These are phyloP conservation scores for Scheffersomyces insectosa DNA, from an alignment of 1,139 yeast species.

Conservation along the genomic window DNA sequence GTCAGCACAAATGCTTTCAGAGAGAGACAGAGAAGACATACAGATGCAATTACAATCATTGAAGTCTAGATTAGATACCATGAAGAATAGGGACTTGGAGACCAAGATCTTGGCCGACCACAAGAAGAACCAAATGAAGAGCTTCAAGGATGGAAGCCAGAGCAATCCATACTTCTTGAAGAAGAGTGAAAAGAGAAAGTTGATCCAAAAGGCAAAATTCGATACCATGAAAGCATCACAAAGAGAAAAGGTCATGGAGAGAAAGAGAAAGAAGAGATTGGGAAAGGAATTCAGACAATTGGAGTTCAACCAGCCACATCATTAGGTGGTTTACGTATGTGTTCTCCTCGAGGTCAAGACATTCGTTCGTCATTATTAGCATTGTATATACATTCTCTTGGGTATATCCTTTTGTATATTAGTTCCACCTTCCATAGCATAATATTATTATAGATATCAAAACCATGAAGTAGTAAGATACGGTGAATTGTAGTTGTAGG, in stretches of 20 bases:
- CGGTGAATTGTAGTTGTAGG: too few relatives aligned
- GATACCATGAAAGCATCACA: slow-evolving; percentile 81
- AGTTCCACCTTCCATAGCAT: too few relatives aligned
- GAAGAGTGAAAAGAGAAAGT: slow-evolving; percentile 77
- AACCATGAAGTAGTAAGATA: too few relatives aligned
- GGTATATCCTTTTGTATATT: too few relatives aligned
- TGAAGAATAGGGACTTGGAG: slow-evolving; percentile 77
- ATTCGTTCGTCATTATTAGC: too few relatives aligned
- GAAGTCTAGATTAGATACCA: slow-evolving; percentile 73
- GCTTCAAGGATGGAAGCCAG: slow-evolving; percentile 50
- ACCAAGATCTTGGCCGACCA: slow-evolving; percentile 57
- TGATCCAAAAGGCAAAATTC: slow-evolving; percentile 85
- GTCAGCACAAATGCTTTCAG: slow-evolving; percentile 41
- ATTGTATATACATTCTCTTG: too few relatives aligned
- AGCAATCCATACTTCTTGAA: slow-evolving; percentile 64
- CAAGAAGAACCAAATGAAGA: slow-evolving; percentile 48
- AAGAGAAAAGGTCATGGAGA: slow-evolving; percentile 84
- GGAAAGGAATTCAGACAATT: slow-evolving; percentile 87
- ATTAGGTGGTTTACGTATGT: slow-evolving; percentile 1
- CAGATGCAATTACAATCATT: slow-evolving; percentile 58
- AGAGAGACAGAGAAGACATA: slow-evolving; percentile 54
- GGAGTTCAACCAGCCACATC: slow-evolving; percentile 44
- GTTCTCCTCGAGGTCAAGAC: too few relatives aligned
- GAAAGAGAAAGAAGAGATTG: slow-evolving; percentile 89
- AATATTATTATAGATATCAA: too few relatives aligned